Conservation (phyloP, 805 yeast species). For the Starmera dryadoides region DNA sequence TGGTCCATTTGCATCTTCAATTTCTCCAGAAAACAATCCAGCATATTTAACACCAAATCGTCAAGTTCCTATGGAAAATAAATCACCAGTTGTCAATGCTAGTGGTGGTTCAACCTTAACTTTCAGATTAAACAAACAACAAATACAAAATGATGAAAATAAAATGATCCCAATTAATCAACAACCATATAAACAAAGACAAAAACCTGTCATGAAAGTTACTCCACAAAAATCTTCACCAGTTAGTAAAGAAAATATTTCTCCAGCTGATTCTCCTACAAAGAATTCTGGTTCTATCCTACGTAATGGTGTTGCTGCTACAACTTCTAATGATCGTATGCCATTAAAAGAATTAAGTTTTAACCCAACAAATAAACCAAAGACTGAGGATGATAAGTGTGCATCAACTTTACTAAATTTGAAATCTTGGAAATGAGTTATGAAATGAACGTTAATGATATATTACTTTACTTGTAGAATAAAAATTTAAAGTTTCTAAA, state of each 20-base stretch:
- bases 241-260: constrained; percentile 5
- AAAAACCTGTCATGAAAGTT: constrained; percentile 14
- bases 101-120: constrained; percentile 14
- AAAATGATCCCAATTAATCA: constrained; percentile 7
- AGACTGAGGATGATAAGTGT: constrained; percentile 7
- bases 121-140: constrained; percentile 9
- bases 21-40: not conserved
- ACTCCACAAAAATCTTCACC: constrained; percentile 8
- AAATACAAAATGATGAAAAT: not conserved
- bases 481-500: no score
- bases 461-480: no score
- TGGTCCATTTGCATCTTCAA: not conserved
- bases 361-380: constrained; percentile 4
- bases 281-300: not conserved
- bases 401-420: constrained; percentile 11
- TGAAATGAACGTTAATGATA: no score
- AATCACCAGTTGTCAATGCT: constrained; percentile 5
- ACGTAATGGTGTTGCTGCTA: not conserved
- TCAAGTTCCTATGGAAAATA: constrained; percentile 3
- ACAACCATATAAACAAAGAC: constrained; percentile 8
- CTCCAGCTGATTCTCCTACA: not conserved
- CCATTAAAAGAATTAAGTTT: constrained; percentile 10
- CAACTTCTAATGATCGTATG: constrained; percentile 3
- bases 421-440: constrained; percentile 4
- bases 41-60: constrained; percentile 14